phyloP scores from a whole-genome alignment of 192 early-diverging fungal species.

The Backusella parvicylindrica region DNA sequence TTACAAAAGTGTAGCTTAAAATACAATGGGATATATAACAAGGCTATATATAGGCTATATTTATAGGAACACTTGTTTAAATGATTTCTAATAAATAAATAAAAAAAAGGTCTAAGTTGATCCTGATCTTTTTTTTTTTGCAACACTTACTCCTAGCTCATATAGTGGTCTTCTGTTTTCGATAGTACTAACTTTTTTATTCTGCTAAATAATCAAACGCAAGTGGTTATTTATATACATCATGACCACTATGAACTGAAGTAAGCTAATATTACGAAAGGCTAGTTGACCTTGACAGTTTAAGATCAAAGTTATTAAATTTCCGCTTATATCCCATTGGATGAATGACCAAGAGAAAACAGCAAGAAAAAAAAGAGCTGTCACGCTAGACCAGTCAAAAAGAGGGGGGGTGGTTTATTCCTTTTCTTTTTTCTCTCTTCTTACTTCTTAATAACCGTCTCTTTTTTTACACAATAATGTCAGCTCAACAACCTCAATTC shows the following conservation, averaged over 20 bases:
- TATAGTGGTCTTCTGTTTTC: too few species aligned
- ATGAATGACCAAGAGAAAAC: neutral
- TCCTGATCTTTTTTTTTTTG: too few species aligned
- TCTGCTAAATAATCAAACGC: too few species aligned
- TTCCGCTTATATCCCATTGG: neutral
- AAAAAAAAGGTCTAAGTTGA: neutral
- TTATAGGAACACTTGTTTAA: neutral
- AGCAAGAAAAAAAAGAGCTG: neutral
- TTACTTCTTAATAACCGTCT: neutral
- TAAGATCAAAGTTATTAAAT: neutral
- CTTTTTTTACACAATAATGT: conserved; percentile 11
- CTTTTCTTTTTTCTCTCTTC: neutral
- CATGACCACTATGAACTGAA: too few species aligned
- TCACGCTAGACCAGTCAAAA: neutral
- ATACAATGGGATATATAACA: neutral
- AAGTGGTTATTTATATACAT: too few species aligned
- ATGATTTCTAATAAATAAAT: neutral
- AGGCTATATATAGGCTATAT: too few species aligned
- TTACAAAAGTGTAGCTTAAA: conserved; percentile 1
- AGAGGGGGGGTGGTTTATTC: neutral
- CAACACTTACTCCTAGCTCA: too few species aligned
- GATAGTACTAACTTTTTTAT: too few species aligned
- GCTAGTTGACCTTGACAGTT: neutral
- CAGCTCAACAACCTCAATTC: conserved; percentile 30
- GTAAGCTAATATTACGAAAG: too few species aligned